Conservation (phyloP, 78 protist genomes). For the Cavenderia fasciculata region DNA sequence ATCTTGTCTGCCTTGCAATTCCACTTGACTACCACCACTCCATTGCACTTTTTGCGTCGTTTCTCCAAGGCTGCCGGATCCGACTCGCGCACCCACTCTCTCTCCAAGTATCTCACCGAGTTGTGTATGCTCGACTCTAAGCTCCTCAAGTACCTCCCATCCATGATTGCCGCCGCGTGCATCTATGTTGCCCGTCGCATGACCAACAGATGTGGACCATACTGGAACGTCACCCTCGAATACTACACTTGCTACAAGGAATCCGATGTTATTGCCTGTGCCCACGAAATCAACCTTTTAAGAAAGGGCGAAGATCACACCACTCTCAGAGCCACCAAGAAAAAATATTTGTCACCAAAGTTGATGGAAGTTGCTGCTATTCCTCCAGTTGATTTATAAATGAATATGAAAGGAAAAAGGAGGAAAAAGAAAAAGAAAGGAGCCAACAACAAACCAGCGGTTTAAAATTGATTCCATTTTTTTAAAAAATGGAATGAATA, state of each 20-base stretch:
- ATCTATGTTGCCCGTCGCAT: conserved; percentile 88
- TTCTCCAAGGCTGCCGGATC: conserved; percentile 91
- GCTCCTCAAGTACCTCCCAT: conserved; percentile 89
- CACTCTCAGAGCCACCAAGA: conserved; percentile 56
- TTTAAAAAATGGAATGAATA: too few relatives aligned
- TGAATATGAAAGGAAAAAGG: too few relatives aligned
- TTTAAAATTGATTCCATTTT: too few relatives aligned
- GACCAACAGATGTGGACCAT: conserved; percentile 60
- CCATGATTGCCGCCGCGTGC: conserved; percentile 92
- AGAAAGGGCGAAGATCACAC: conserved; percentile 30
- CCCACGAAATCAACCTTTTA: conserved; percentile 64
- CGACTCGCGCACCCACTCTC: conserved; percentile 72
- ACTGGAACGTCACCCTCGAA: conserved; percentile 78
- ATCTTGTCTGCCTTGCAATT: conserved; percentile 89
- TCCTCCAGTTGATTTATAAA: conserved; percentile 75
- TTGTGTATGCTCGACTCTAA: conserved; percentile 84
- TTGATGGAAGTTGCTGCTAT: conserved; percentile 67
- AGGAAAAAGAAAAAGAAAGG: too few relatives aligned
- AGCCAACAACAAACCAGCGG: too few relatives aligned
- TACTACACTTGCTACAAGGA: conserved; percentile 83
- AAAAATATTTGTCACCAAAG: conserved; percentile 63
- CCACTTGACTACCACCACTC: conserved; percentile 86
- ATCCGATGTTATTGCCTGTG: conserved; percentile 57
- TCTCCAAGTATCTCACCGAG: conserved; percentile 92
- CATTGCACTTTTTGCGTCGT: conserved; percentile 94